Evolutionary conservation across 1,139 yeast genomes (phyloP), one percentile per base, ranked within the genome.

Genomic region (Spathaspora sp.): DNA sequence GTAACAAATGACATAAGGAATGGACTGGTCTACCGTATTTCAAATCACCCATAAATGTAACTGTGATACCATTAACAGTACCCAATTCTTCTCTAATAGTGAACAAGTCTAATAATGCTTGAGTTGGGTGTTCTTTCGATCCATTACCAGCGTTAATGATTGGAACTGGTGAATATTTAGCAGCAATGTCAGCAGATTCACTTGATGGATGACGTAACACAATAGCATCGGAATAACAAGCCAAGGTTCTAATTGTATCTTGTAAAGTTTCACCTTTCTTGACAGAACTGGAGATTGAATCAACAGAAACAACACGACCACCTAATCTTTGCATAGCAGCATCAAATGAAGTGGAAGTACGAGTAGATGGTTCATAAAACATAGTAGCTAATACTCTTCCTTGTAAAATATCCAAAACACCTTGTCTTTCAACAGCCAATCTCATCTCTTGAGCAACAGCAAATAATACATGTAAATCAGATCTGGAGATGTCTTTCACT

Each of bases 321-420:
- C 99, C 99, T 60, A 95, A 80, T 75, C 99, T 87, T 78, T 95
- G 98, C 99, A 95, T 95, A 51, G 99, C 99, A 58, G 97, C 97
- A 68, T 95, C 96, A 66, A 95, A 95, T 1, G 98, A 91, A 20
- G 97, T 84, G 15, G 95, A 82, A 27, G 99, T 95, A 71, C 99
- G 82, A 41, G 99, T 95, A 9, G 97, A 89, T 58, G 99, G 99
- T 74, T 95, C 99, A 68, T 90, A 95, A 76, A 95, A 95, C 78
- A 95, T 85, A 20, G 98, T 93, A 44, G 97, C 89, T 63, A 95
- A 77, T 45, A 95, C 84, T 64, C 96, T 84, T 51, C 98, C 96
- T 70, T 84, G 81, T 71, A 93, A 81, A 52, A 95, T 70, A 67
- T 93, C 97, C 65, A 95, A 76, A 46, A 89, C 95, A 60, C 99